These are phyloP conservation scores for Penicillium cinerascens DNA, from an alignment of 495 filamentous ascomycete genomes.

Conservation along the genomic window DNA sequence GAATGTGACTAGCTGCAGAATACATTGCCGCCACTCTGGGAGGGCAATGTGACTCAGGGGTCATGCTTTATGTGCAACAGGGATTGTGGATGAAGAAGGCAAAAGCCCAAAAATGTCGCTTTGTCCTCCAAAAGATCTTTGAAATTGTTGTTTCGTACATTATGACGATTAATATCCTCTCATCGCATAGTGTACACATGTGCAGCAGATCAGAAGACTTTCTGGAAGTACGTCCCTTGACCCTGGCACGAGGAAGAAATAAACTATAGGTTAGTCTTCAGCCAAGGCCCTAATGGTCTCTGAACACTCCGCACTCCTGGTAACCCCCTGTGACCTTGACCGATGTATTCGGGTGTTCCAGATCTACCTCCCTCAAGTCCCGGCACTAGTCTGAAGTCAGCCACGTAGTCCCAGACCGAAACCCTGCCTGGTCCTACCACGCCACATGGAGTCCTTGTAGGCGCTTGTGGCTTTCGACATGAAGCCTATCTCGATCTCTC, in stretches of 20 bases:
- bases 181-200: neutral
- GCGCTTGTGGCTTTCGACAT: conserved; percentile 7
- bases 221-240: neutral
- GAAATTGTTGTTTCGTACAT: neutral
- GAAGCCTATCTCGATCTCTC: neutral
- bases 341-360: neutral
- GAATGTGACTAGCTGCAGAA: conserved; percentile 27
- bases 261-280: neutral
- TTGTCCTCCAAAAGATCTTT: neutral
- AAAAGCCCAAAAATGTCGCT: neutral
- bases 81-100: neutral
- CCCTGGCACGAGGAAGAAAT: neutral
- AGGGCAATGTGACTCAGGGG: conserved; percentile 21
- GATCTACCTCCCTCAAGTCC: neutral
- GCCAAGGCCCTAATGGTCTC: neutral
- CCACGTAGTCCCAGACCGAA: neutral
- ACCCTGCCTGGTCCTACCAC: neutral
- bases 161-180: neutral
- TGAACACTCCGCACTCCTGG: neutral
- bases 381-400: neutral
- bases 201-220: neutral
- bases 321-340: neutral
- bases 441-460: neutral
- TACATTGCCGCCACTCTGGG: conserved; percentile 16
- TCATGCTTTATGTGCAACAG: conserved; percentile 11